Evolutionary conservation across 305 asterid species (phyloP).

Genomic region (Withania somnifera): DNA sequence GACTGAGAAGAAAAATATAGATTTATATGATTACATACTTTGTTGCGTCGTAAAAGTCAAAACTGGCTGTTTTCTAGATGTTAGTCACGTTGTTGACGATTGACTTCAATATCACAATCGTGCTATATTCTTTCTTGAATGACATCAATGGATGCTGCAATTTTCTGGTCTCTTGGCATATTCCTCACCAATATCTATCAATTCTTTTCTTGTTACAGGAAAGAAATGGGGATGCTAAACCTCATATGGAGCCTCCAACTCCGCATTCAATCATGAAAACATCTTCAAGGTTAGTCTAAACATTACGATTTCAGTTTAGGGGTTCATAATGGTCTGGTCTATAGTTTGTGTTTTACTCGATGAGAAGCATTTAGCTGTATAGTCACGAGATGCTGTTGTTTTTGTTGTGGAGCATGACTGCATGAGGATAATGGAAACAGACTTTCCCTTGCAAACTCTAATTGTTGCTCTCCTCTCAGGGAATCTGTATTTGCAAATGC

Average conservation of each 20-base stretch:
- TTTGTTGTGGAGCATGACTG: not conserved
- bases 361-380: not conserved
- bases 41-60: not conserved
- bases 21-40: not conserved
- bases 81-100: not conserved
- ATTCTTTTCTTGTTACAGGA: constrained; percentile 30
- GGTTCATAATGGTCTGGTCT: not conserved
- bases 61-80: no score
- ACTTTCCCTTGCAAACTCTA: not conserved
- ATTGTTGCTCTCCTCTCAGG: not conserved
- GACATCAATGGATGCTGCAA: not conserved
- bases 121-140: not conserved
- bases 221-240: constrained; percentile 68
- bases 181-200: not conserved
- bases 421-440: not conserved
- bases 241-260: constrained; percentile 65
- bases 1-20: no score
- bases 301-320: not conserved
- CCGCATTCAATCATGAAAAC: constrained; percentile 56
- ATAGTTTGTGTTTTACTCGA: not conserved
- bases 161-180: not conserved
- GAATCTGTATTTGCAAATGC: not conserved
- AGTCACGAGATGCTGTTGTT: not conserved
- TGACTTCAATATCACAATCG: not conserved
- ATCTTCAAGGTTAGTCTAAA: constrained; percentile 59